phyloP scores from a whole-genome alignment of 1,284 basidiomycete species.

The Tilletiopsis washingtonensis region DNA sequence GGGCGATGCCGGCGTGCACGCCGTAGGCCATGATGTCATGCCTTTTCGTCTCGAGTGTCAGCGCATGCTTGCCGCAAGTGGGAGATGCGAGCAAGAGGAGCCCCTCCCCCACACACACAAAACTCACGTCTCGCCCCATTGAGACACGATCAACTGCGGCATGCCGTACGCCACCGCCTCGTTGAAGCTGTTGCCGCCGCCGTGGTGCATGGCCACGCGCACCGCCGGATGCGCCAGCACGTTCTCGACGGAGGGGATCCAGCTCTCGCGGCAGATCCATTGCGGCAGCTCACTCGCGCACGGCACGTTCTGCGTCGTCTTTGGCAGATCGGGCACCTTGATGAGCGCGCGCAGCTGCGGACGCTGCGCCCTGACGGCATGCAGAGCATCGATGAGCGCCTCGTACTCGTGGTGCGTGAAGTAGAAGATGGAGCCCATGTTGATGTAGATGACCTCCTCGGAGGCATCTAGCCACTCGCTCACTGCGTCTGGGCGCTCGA shows the following conservation, averaged over 20 bases:
- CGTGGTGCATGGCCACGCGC: slow-evolving; percentile 34
- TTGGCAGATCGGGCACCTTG: neutral
- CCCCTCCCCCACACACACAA: no score
- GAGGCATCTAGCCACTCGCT: neutral
- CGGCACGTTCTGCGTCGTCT: neutral
- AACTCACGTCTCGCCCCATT: slow-evolving; percentile 41
- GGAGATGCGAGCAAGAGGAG: no score
- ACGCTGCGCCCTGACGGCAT: slow-evolving; percentile 24
- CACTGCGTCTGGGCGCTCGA: neutral
- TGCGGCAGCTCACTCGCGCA: slow-evolving; percentile 13
- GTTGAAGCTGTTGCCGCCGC: slow-evolving; percentile 43
- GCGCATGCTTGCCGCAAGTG: no score
- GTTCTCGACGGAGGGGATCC: slow-evolving; percentile 23
- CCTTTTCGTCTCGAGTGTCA: no score
- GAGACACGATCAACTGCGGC: slow-evolving; percentile 35
- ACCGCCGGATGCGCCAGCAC: slow-evolving; percentile 35
- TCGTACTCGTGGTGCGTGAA: slow-evolving; percentile 29
- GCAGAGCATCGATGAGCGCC: slow-evolving; percentile 19
- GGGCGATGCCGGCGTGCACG: neutral
- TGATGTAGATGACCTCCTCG: slow-evolving; percentile 38
- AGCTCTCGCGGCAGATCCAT: slow-evolving; percentile 28
- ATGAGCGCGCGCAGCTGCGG: slow-evolving; percentile 5
- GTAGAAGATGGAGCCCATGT: slow-evolving; percentile 43
- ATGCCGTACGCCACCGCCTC: slow-evolving; percentile 35
- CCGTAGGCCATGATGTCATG: neutral